Conservation (phyloP, 305 asterid species). For the Vinca major region DNA sequence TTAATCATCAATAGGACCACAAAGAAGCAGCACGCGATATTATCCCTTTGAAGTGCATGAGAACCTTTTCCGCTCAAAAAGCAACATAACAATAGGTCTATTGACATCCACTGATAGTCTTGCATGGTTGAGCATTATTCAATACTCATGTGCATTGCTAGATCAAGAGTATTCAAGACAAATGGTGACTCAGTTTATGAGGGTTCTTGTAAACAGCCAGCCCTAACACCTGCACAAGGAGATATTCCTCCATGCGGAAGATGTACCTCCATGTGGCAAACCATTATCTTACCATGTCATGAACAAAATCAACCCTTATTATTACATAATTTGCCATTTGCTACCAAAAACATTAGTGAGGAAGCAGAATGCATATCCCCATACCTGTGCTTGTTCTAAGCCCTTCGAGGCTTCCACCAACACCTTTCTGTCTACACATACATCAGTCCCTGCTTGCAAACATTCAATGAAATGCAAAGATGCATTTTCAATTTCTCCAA, state of each 20-base stretch:
- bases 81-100: neutral
- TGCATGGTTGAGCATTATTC: neutral
- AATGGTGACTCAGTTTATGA: neutral
- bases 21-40: neutral
- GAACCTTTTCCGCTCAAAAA: neutral
- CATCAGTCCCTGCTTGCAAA: constrained; percentile 73
- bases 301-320: neutral
- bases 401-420: constrained; percentile 88
- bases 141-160: neutral
- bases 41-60: neutral
- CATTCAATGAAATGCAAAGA: constrained; percentile 62
- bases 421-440: constrained; percentile 60
- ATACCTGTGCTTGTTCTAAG: constrained; percentile 73
- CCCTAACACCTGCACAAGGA: neutral
- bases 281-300: neutral
- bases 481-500: constrained; percentile 83
- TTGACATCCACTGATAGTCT: neutral
- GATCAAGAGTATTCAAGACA: neutral
- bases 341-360: neutral
- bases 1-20: neutral
- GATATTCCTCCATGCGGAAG: constrained; percentile 3
- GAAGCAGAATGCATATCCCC: neutral
- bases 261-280: neutral
- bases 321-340: neutral
- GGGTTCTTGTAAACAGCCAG: neutral